These are phyloP conservation scores for Lipomyces starkeyi DNA, from an alignment of 805 yeast species.

Conservation along the genomic window DNA sequence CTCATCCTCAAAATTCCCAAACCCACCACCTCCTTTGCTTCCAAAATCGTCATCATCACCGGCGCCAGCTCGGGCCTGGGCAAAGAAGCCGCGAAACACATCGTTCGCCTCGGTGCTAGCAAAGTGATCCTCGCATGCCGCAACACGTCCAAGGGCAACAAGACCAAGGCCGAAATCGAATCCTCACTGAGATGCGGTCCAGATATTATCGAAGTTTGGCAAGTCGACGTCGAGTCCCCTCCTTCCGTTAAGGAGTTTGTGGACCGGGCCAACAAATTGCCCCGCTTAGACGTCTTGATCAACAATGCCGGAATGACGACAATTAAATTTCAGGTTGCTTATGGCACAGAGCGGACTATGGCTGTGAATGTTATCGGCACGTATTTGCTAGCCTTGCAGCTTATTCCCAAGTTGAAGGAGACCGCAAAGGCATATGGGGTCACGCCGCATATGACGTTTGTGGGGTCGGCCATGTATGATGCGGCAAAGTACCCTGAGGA, in stretches of 20 bases:
- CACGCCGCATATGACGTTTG: slow-evolving; percentile 14
- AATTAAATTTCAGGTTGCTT: not conserved
- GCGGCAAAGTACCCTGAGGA: slow-evolving; percentile 20
- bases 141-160: slow-evolving; percentile 9
- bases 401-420: slow-evolving; percentile 17
- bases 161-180: slow-evolving; percentile 16
- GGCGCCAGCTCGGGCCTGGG: slow-evolving; percentile 21
- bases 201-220: slow-evolving; percentile 17
- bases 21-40: not conserved
- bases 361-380: slow-evolving; percentile 15
- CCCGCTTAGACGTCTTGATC: slow-evolving; percentile 18
- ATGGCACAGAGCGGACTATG: slow-evolving; percentile 11
- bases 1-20: not conserved
- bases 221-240: slow-evolving; percentile 2
- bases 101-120: slow-evolving; percentile 18
- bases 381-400: slow-evolving; percentile 15
- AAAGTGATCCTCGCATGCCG: slow-evolving; percentile 21
- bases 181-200: slow-evolving; percentile 5
- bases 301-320: slow-evolving; percentile 16
- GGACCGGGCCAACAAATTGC: slow-evolving; percentile 7
- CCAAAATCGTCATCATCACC: slow-evolving; percentile 22
- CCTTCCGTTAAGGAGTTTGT: slow-evolving; percentile 14
- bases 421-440: slow-evolving; percentile 8
- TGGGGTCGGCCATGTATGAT: slow-evolving; percentile 12
- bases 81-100: slow-evolving; percentile 17